Percentiles rank a stretch among this genome's conserved stretches.
phyloP scores from a whole-genome alignment of 73 alveolate species.

The Paramecium octaurelia region DNA sequence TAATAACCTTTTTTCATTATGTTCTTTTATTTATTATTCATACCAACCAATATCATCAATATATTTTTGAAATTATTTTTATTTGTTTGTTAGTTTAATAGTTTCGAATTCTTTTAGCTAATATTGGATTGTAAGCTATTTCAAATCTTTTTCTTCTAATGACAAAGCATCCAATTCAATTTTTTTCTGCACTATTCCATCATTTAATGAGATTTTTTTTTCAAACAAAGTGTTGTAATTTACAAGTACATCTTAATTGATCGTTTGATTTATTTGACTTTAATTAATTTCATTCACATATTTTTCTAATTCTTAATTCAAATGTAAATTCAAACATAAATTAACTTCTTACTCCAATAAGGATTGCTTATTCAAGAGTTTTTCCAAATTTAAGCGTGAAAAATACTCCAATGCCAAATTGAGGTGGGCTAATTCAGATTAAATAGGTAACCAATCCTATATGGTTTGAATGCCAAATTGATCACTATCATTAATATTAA shows the following conservation, averaged over 20 bases:
- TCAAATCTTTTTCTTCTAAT: neutral
- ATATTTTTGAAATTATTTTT: neutral
- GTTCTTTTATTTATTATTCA: neutral
- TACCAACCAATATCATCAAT: neutral
- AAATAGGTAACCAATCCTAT: neutral
- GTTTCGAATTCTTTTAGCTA: neutral
- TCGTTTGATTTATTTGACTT: neutral
- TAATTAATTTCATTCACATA: neutral
- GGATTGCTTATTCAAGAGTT: neutral
- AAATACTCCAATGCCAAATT: neutral
- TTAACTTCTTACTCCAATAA: neutral
- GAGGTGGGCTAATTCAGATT: neutral
- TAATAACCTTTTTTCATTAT: neutral
- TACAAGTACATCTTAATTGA: neutral
- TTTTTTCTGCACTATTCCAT: neutral
- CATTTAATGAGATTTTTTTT: neutral
- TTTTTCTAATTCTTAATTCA: neutral
- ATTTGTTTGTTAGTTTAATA: neutral
- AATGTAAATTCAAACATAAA: neutral
- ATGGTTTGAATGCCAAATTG: neutral
- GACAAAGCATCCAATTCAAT: neutral
- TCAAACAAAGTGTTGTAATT: neutral
- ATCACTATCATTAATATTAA: neutral
- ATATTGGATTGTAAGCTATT: neutral
- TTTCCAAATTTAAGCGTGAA: neutral